Evolutionary conservation across 176 grass and related monocot genomes (phyloP).

Genomic region (Areca catechu): DNA sequence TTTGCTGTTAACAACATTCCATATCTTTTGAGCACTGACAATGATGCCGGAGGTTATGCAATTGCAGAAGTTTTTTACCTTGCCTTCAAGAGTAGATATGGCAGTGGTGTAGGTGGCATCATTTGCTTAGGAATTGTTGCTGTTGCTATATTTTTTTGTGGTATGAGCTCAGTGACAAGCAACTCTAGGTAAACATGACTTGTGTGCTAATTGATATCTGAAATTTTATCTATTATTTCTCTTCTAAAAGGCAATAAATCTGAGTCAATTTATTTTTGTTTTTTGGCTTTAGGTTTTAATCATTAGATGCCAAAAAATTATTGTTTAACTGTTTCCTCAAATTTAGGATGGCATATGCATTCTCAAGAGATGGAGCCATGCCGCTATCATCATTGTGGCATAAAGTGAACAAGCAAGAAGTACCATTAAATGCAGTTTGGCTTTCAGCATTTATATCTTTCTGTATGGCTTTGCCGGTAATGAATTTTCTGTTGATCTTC

Average conservation of each 20-base stretch:
- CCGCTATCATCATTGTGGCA: constrained; percentile 79
- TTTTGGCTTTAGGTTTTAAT: no score
- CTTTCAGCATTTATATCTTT: constrained; percentile 57
- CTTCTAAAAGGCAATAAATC: no score
- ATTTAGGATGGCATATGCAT: constrained; percentile 78
- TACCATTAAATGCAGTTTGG: constrained; percentile 91
- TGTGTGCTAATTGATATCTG: no score
- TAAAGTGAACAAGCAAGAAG: constrained; percentile 72
- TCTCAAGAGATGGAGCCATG: constrained; percentile 97
- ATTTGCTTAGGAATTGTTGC: constrained; percentile 58
- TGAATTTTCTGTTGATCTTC: background rate
- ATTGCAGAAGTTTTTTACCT: constrained; percentile 82
- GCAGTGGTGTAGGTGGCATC: constrained; percentile 62
- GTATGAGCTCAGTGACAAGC: constrained; percentile 73
- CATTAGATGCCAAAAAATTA: no score
- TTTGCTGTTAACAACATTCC: constrained; percentile 76
- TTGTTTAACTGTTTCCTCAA: background rate
- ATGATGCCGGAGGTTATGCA: constrained; percentile 76
- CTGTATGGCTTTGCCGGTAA: constrained; percentile 82
- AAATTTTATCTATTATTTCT: no score
- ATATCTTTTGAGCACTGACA: constrained; percentile 59
- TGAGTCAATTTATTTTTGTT: no score
- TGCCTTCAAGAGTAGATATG: constrained; percentile 70
- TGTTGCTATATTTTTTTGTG: constrained; percentile 70
- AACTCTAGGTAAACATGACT: constrained; percentile 53